phyloP scores from a whole-genome alignment of 2,329 filamentous ascomycete species.

The Alternaria sp. region DNA sequence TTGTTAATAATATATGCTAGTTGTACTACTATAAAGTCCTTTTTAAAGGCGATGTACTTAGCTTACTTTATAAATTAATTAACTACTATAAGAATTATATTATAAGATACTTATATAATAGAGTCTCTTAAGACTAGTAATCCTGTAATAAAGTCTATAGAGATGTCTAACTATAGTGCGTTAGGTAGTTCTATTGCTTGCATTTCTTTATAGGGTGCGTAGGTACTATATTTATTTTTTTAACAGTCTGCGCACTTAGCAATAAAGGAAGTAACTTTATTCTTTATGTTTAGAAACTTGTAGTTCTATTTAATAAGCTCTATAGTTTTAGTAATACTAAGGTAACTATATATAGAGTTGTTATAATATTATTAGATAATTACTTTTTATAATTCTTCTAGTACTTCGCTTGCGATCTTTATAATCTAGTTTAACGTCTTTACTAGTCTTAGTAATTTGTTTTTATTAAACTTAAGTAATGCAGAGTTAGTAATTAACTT shows the following conservation, averaged over 20 bases:
- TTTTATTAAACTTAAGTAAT: too few species aligned
- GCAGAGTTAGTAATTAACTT: too few species aligned
- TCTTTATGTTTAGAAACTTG: slow-evolving; percentile 5
- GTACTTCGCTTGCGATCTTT: too few species aligned
- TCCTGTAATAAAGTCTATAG: slow-evolving; percentile 15
- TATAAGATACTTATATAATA: not conserved
- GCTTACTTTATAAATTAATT: not conserved
- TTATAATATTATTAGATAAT: too few species aligned
- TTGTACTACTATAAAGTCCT: not conserved
- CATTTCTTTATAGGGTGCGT: slow-evolving; percentile 12
- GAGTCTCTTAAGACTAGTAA: slow-evolving; percentile 2
- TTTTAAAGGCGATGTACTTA: not conserved
- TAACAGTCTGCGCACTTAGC: slow-evolving; percentile 8
- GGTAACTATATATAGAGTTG: too few species aligned
- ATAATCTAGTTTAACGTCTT: too few species aligned
- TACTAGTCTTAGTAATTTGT: too few species aligned
- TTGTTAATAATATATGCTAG: not conserved
- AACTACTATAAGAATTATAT: slow-evolving; percentile 9
- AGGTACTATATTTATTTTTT: slow-evolving; percentile 14
- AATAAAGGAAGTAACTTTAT: slow-evolving; percentile 7
- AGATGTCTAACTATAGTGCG: slow-evolving; percentile 14
- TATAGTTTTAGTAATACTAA: not conserved
- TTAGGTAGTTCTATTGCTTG: slow-evolving; percentile 10
- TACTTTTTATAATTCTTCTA: too few species aligned
- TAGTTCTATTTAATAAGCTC: slow-evolving; percentile 10